phyloP scores from a whole-genome alignment of 1,139 yeast genomes.

The Candida tetrigidarum region DNA sequence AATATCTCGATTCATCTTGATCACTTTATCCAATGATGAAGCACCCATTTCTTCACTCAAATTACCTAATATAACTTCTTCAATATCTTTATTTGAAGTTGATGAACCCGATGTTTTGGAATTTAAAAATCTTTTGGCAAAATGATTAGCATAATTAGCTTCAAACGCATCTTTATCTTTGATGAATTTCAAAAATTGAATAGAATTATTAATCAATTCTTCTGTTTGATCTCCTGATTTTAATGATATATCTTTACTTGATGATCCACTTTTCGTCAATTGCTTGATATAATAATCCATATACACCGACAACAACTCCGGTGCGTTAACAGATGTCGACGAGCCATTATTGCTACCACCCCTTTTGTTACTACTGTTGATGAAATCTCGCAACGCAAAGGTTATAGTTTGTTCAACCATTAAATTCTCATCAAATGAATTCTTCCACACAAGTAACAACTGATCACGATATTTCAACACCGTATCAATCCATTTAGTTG shows the following conservation, averaged over 20 bases:
- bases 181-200: conserved; percentile 67
- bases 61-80: conserved; percentile 69
- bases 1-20: conserved; percentile 90
- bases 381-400: conserved; percentile 62
- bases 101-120: conserved; percentile 33
- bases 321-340: conserved; percentile 44
- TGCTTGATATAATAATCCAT: conserved; percentile 76
- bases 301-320: conserved; percentile 76
- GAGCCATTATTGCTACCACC: conserved; percentile 5
- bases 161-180: conserved; percentile 90
- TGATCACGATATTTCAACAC: conserved; percentile 59
- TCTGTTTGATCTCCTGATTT: conserved; percentile 58
- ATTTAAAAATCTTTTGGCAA: conserved; percentile 81
- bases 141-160: conserved; percentile 81
- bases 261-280: conserved; percentile 43
- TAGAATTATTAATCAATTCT: conserved; percentile 55
- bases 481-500: conserved; percentile 71
- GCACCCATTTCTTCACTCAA: conserved; percentile 82
- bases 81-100: conserved; percentile 58
- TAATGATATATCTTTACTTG: conserved; percentile 26
- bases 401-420: conserved; percentile 60
- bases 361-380: conserved; percentile 43
- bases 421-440: conserved; percentile 54
- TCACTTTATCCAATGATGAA: conserved; percentile 77
- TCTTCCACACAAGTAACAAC: conserved; percentile 49